Evolutionary conservation across 2,329 filamentous ascomycete species (phyloP).

Genomic region (Chaetomiaceae sp.): DNA sequence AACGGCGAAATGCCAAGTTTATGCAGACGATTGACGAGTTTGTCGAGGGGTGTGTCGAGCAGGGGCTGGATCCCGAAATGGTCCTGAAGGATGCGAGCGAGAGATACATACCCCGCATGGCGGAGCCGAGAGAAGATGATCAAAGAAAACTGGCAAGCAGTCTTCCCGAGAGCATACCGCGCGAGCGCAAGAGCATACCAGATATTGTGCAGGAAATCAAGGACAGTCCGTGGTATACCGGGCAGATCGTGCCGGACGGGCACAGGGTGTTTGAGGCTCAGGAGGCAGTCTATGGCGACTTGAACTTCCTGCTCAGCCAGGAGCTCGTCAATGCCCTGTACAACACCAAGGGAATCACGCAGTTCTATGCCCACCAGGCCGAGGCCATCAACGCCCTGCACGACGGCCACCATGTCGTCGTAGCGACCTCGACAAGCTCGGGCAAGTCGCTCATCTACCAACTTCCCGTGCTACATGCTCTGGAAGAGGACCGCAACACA

Average conservation of each 20-base stretch:
- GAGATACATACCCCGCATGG: slow-evolving; percentile 55
- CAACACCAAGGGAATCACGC: slow-evolving; percentile 81
- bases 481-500: slow-evolving; percentile 72
- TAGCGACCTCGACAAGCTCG: slow-evolving; percentile 92
- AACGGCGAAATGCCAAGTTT: slow-evolving; percentile 85
- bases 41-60: slow-evolving; percentile 65
- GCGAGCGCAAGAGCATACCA: slow-evolving; percentile 71
- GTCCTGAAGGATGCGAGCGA: slow-evolving; percentile 56
- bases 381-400: slow-evolving; percentile 88
- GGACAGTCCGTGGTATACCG: slow-evolving; percentile 78
- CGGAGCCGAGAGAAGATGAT: slow-evolving; percentile 32
- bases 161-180: slow-evolving; percentile 69
- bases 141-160: slow-evolving; percentile 34
- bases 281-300: slow-evolving; percentile 72
- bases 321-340: slow-evolving; percentile 92
- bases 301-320: slow-evolving; percentile 84
- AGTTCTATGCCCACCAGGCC: slow-evolving; percentile 86
- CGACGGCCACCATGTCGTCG: slow-evolving; percentile 79
- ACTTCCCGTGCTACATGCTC: slow-evolving; percentile 79
- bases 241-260: slow-evolving; percentile 88
- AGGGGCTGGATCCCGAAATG: slow-evolving; percentile 63
- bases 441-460: slow-evolving; percentile 99
- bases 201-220: slow-evolving; percentile 85
- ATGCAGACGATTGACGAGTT: slow-evolving; percentile 70
- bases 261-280: slow-evolving; percentile 89